Base-by-base conservation (phyloP, 140 eudicot species). In the Cichorium intybus region DNA sequence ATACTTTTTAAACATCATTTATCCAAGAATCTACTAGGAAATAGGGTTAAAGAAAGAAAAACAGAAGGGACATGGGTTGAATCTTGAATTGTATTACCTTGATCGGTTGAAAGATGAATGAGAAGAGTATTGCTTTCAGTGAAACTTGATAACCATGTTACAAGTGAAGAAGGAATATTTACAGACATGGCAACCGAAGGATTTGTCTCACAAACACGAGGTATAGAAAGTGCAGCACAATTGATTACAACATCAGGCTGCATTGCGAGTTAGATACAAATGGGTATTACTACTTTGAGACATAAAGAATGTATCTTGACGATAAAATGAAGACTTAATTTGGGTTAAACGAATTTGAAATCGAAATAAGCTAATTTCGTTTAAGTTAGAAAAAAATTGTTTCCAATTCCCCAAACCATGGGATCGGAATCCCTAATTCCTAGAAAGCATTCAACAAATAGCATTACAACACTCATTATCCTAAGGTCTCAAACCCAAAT, bases 231-330 rank as follows among this genome's bases (percentile, higher is more conserved):
- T 24, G 98, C 98, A 70, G 95, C 98, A 83, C 96, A 88, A 76
- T 92, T 88, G 48, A 92, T 75, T 66, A 92, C 98, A 53, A 88
- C 83, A 83, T 92, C 84, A 22, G 98, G 98, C 98, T 92, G 95
- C 57, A 76, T 51, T 47, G 18, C 68, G 73, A 60, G 31, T 33
- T 34, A 70, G 15, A 18, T 43, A n/a, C n/a, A 35, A 20, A 56
- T 47, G 23, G 21, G n/a, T n/a, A n/a, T n/a, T n/a, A n/a, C n/a
- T n/a, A n/a, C n/a, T n/a, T n/a, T n/a, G n/a, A n/a, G n/a, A n/a
- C n/a, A n/a, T n/a, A n/a, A n/a, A n/a, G n/a, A 37, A 37, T 11
- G 7, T 7, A 37, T 5, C 15, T 5, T 37, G 45, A 11, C 45
- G 3, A 37, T 37, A 0, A 37, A 37, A 37, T 11, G 31, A 37